Evolutionary conservation across 2,329 filamentous ascomycete genomes (phyloP).

Genomic region (Alternaria sp.): DNA sequence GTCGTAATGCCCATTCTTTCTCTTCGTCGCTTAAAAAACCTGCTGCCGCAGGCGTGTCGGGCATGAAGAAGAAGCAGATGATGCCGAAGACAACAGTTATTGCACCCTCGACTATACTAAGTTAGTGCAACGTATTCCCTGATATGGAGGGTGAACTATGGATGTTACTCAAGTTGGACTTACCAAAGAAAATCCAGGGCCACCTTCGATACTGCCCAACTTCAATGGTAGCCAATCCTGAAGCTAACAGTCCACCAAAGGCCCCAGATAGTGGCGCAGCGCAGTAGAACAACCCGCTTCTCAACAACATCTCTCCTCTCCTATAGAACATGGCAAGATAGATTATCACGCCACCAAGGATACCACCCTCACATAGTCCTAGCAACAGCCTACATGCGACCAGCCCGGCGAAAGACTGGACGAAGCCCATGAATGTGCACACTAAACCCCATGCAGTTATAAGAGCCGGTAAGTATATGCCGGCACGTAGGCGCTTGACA

Average conservation of each 20-base stretch:
- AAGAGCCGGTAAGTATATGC: slow-evolving; percentile 53
- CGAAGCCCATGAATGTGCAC: slow-evolving; percentile 54
- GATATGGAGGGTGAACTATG: neutral
- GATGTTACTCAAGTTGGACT: neutral
- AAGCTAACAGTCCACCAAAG: slow-evolving; percentile 56
- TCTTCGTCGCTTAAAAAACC: slow-evolving; percentile 42
- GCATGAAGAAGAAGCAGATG: slow-evolving; percentile 61
- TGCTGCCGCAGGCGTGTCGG: slow-evolving; percentile 57
- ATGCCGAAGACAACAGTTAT: slow-evolving; percentile 51
- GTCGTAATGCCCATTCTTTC: slow-evolving; percentile 33
- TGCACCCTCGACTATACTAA: slow-evolving; percentile 40
- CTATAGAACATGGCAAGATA: slow-evolving; percentile 56
- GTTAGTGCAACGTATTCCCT: slow-evolving; percentile 31
- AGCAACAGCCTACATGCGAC: slow-evolving; percentile 54
- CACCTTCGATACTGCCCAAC: slow-evolving; percentile 51
- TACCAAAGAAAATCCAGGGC: slow-evolving; percentile 40
- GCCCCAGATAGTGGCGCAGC: slow-evolving; percentile 52
- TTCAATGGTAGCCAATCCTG: slow-evolving; percentile 53
- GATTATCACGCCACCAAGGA: slow-evolving; percentile 53
- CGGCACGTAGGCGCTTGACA: slow-evolving; percentile 53
- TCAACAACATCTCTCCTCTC: slow-evolving; percentile 52
- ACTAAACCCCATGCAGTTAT: slow-evolving; percentile 53
- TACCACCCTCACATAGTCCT: slow-evolving; percentile 54
- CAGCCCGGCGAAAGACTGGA: slow-evolving; percentile 52
- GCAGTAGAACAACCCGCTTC: slow-evolving; percentile 52